Evolutionary conservation across 352 stramenopile genomes (phyloP).

Genomic region (Globisporangium polare): DNA sequence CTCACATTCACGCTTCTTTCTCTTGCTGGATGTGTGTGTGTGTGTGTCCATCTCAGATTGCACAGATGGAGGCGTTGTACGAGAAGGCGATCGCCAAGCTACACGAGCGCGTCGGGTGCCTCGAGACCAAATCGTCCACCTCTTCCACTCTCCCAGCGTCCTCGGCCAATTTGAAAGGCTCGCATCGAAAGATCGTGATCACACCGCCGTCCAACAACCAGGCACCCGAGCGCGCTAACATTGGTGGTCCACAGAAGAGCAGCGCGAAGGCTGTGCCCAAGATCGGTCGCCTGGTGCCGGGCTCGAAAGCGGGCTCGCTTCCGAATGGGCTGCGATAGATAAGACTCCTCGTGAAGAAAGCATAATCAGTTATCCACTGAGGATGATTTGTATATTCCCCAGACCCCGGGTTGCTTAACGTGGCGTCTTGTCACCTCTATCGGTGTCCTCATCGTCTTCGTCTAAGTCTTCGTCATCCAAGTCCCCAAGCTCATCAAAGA

Average conservation of each 20-base stretch:
- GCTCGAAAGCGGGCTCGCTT: conserved; percentile 25
- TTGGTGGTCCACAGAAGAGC: conserved; percentile 5
- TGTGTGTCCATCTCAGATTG: conserved; percentile 29
- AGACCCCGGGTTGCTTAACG: not conserved
- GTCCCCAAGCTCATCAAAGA: conserved; percentile 27
- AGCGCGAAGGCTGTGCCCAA: conserved; percentile 38
- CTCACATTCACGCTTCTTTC: not conserved
- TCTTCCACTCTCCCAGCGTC: not conserved
- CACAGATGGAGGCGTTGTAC: conserved; percentile 71
- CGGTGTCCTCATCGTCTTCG: conserved; percentile 21
- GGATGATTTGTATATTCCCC: not conserved
- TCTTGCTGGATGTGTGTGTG: too few relatives aligned
- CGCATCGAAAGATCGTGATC: conserved; percentile 24
- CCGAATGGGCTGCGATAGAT: conserved; percentile 10
- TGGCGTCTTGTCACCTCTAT: conserved; percentile 13
- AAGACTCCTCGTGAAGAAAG: not conserved
- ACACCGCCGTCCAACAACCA: conserved; percentile 13
- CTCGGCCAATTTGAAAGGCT: not conserved
- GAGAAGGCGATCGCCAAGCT: conserved; percentile 70
- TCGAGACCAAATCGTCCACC: conserved; percentile 37
- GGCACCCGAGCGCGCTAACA: conserved; percentile 16
- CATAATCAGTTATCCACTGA: not conserved
- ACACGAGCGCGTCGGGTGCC: conserved; percentile 50
- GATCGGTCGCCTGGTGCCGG: conserved; percentile 55
- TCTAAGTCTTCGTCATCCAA: conserved; percentile 19